Percentiles rank a stretch among this genome's conserved stretches.
phyloP scores from a whole-genome alignment of 208 protist species.

The Crithidia mellificae region DNA sequence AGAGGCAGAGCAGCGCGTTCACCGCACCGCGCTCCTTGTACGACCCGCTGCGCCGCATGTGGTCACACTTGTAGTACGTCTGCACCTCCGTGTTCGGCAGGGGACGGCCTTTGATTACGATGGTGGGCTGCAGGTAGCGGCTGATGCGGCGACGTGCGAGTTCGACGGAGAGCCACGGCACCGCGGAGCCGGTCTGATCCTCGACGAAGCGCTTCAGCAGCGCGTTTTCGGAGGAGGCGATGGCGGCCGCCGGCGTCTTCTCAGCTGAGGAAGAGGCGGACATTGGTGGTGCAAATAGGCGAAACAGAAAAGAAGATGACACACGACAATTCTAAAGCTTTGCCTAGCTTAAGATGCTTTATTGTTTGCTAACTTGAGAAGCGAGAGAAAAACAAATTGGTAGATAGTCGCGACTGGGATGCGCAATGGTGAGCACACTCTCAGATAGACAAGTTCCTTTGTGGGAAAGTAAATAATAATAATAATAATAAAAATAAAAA shows the following conservation, averaged over 20 bases:
- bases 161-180: conserved; percentile 54
- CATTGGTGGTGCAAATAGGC: background rate
- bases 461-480: too few species aligned
- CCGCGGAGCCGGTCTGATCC: conserved; percentile 16
- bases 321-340: too few species aligned
- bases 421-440: too few species aligned
- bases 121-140: conserved; percentile 37
- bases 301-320: background rate
- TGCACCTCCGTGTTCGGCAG: conserved; percentile 33
- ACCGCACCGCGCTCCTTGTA: conserved; percentile 93
- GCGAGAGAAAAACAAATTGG: too few species aligned
- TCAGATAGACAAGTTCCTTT: too few species aligned
- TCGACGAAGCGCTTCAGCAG: conserved; percentile 12
- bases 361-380: too few species aligned
- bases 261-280: background rate
- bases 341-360: too few species aligned
- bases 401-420: too few species aligned
- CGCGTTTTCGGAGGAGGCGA: conserved; percentile 11
- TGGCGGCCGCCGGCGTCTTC: background rate
- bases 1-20: conserved; percentile 80
- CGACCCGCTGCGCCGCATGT: conserved; percentile 67
- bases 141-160: conserved; percentile 45
- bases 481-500: too few species aligned
- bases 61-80: conserved; percentile 76
- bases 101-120: conserved; percentile 41